These are phyloP conservation scores for Camelina hispida DNA, from an alignment of 345 rosid genomes.

Conservation along the genomic window DNA sequence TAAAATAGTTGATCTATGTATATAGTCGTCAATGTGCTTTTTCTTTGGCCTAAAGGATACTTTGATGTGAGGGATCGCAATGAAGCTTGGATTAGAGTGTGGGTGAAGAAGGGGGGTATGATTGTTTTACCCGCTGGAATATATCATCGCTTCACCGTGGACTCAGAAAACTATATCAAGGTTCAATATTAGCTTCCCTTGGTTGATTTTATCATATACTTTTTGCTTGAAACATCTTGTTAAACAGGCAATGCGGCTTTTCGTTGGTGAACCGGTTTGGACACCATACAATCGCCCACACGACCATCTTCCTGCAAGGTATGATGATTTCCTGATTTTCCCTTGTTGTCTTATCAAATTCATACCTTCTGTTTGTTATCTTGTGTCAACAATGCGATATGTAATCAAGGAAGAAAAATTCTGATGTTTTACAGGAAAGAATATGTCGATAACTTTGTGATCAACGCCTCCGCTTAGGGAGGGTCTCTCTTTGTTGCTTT, in stretches of 20 bases:
- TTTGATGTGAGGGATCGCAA: slow-evolving; percentile 79
- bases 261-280: slow-evolving; percentile 91
- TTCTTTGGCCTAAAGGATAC: slow-evolving; percentile 61
- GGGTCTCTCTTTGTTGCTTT: background rate
- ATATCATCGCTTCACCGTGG: slow-evolving; percentile 85
- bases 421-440: background rate
- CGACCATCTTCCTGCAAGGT: slow-evolving; percentile 89
- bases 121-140: slow-evolving; percentile 90
- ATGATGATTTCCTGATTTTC: slow-evolving; percentile 18
- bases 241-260: slow-evolving; percentile 85
- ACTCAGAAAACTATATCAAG: slow-evolving; percentile 76
- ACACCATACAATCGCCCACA: slow-evolving; percentile 91
- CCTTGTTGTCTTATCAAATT: background rate
- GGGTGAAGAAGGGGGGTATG: slow-evolving; percentile 92
- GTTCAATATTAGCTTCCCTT: slow-evolving; percentile 51
- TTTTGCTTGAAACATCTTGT: background rate
- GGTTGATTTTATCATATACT: background rate
- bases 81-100: slow-evolving; percentile 78
- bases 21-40: background rate
- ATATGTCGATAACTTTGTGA: background rate
- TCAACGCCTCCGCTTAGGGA: slow-evolving; percentile 30
- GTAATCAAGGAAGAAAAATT: background rate
- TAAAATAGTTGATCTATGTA: background rate
- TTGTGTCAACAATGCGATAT: background rate
- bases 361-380: background rate